These are phyloP conservation scores for Fusarium sp. DNA, from an alignment of 2,329 filamentous ascomycete species.

Conservation along the genomic window DNA sequence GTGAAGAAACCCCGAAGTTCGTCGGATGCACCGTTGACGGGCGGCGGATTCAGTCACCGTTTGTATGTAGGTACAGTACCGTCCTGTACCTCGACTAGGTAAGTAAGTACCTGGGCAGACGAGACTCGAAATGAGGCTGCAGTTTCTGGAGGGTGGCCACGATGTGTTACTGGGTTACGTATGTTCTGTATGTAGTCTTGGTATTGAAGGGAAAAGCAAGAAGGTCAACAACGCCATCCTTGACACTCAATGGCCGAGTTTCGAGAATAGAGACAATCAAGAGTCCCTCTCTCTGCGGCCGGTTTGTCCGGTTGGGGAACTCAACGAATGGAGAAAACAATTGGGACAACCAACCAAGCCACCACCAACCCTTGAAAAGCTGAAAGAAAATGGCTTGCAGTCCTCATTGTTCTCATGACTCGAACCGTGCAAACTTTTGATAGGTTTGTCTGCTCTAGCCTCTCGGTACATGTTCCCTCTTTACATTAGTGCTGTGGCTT, in stretches of 20 bases:
- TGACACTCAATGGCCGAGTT: not conserved
- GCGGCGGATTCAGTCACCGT: not conserved
- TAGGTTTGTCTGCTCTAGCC: not conserved
- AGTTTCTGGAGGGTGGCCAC: slow-evolving; percentile 9
- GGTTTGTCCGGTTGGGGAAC: not conserved
- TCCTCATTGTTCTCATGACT: slow-evolving; percentile 13
- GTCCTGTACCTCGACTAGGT: not conserved
- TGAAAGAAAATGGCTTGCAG: not conserved
- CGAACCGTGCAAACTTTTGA: not conserved
- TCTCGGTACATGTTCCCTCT: not conserved
- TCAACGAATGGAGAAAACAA: slow-evolving; percentile 12
- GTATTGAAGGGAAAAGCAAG: slow-evolving; percentile 30
- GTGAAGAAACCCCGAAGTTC: slow-evolving; percentile 26
- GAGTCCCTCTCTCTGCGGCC: not conserved
- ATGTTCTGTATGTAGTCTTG: not conserved
- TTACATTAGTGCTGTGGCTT: not conserved
- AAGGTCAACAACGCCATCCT: slow-evolving; percentile 10
- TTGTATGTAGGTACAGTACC: not conserved
- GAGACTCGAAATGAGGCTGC: slow-evolving; percentile 17
- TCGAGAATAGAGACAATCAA: slow-evolving; percentile 3
- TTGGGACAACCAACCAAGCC: not conserved
- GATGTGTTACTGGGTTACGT: slow-evolving; percentile 6
- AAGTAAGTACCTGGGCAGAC: not conserved
- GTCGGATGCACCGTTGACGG: slow-evolving; percentile 19
- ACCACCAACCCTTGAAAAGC: not conserved